Conservation (phyloP, 23 red algal genomes). For the Gracilaria domingensis region DNA sequence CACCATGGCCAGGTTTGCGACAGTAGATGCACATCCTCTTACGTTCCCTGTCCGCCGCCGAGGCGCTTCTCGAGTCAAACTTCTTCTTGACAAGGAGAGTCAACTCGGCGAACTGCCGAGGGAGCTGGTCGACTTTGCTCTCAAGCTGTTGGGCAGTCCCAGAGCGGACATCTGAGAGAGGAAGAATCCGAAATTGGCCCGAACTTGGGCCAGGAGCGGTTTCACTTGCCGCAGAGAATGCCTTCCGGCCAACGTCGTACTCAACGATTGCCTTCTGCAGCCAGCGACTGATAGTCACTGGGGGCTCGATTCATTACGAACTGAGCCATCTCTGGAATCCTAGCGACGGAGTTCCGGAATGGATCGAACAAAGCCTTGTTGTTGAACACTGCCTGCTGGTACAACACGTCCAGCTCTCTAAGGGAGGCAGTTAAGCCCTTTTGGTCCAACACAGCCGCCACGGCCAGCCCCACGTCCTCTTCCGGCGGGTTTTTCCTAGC, state of each 20-base stretch:
- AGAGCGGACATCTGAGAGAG: neutral
- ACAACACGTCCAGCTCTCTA: neutral
- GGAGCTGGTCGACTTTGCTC: neutral
- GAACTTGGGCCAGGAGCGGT: neutral
- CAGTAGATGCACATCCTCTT: conserved; percentile 11
- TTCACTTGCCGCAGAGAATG: neutral
- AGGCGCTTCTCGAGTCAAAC: neutral
- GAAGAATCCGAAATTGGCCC: neutral
- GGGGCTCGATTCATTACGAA: conserved; percentile 25
- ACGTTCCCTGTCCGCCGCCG: neutral
- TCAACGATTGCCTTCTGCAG: conserved; percentile 12
- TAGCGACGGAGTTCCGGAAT: neutral
- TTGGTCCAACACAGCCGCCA: neutral
- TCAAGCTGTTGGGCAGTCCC: neutral
- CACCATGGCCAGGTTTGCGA: neutral
- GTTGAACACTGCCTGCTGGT: neutral
- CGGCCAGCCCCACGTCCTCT: too few species aligned
- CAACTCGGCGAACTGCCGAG: neutral
- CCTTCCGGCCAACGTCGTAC: neutral
- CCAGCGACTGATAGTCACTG: neutral
- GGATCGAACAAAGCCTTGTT: neutral
- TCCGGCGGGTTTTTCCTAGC: too few species aligned
- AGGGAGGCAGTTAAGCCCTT: neutral
- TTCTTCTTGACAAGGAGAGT: neutral
- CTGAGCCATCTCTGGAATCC: neutral